These are phyloP conservation scores for Colletotrichum kahawae DNA, from an alignment of 2,329 filamentous ascomycete species.

Conservation along the genomic window DNA sequence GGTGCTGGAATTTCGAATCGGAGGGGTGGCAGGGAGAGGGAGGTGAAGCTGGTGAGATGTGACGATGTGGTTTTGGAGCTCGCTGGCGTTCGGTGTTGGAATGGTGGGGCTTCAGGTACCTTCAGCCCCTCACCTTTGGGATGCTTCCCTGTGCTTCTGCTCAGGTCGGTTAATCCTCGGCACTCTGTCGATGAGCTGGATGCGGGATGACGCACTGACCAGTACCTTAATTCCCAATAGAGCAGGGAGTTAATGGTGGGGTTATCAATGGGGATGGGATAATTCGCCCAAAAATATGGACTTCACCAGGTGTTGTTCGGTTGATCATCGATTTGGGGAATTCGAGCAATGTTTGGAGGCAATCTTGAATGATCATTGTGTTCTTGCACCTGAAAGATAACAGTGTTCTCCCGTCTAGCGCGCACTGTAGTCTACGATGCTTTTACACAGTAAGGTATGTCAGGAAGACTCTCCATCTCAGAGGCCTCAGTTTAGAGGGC, in stretches of 20 bases:
- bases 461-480: neutral
- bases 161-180: neutral
- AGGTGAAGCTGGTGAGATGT: neutral
- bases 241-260: neutral
- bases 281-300: neutral
- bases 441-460: neutral
- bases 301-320: neutral
- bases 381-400: neutral
- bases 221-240: neutral
- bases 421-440: neutral
- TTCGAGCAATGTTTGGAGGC: neutral
- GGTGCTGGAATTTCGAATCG: neutral
- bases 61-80: neutral
- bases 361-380: neutral
- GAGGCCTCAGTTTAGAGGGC: neutral
- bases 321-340: neutral
- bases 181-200: neutral
- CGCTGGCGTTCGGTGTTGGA: neutral
- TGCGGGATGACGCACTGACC: neutral
- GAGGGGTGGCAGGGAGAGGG: neutral
- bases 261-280: neutral
- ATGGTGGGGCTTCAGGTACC: neutral
- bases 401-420: neutral
- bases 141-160: neutral
- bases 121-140: neutral